These are phyloP conservation scores for Mortierella sp. DNA, from an alignment of 371 early-diverging fungal genomes.

Conservation along the genomic window DNA sequence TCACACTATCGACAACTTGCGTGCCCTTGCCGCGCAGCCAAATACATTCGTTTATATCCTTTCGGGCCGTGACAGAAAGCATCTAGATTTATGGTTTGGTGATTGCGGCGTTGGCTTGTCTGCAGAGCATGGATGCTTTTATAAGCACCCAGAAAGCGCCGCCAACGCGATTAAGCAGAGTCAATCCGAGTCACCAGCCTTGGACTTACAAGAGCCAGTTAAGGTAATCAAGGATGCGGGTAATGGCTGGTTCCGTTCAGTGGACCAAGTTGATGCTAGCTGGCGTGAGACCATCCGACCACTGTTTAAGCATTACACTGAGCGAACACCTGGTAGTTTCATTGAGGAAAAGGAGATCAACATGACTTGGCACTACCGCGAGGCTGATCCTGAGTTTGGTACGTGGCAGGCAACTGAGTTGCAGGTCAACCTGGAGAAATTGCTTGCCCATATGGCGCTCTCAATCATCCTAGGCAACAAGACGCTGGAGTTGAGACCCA, in stretches of 20 bases:
- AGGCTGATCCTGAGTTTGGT: conserved; percentile 91
- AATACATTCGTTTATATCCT: conserved; percentile 94
- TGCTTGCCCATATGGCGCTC: conserved; percentile 93
- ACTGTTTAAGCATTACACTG: conserved; percentile 93
- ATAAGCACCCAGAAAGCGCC: conserved; percentile 79
- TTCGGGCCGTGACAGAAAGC: conserved; percentile 87
- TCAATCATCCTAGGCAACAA: conserved; percentile 94
- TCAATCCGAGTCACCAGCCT: conserved; percentile 36
- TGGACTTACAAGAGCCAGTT: conserved; percentile 47
- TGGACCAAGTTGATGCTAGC: conserved; percentile 84
- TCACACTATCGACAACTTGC: conserved; percentile 75
- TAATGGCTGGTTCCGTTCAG: conserved; percentile 83
- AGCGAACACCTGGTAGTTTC: conserved; percentile 94
- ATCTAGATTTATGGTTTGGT: conserved; percentile 92
- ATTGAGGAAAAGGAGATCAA: conserved; percentile 94
- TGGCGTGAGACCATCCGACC: conserved; percentile 95
- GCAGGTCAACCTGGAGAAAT: conserved; percentile 94
- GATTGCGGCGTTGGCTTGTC: conserved; percentile 88
- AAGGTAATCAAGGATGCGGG: conserved; percentile 60
- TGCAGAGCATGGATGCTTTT: conserved; percentile 97
- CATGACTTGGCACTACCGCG: conserved; percentile 94
- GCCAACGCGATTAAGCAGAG: conserved; percentile 48
- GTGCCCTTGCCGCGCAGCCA: conserved; percentile 76
- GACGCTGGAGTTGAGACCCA: conserved; percentile 94
- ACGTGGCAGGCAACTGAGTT: conserved; percentile 91